Conservation (phyloP, 208 protist species). For the Trypanosoma vivax region DNA sequence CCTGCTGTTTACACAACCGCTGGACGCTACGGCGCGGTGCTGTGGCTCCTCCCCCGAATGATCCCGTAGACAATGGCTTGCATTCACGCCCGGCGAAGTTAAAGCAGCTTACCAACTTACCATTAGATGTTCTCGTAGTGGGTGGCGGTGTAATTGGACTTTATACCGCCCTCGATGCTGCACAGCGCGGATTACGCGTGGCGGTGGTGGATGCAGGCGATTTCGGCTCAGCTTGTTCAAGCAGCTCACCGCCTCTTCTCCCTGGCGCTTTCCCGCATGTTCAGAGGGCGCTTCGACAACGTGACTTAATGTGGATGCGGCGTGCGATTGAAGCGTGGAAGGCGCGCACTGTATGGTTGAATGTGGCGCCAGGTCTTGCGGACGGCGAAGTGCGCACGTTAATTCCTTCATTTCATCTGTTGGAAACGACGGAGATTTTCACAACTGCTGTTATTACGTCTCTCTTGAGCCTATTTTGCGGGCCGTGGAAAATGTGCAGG, state of each 20-base stretch:
- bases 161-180: constrained; percentile 79
- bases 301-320: constrained; percentile 47
- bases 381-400: constrained; percentile 27
- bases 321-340: constrained; percentile 33
- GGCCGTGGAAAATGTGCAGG: constrained; percentile 21
- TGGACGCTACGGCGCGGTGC: constrained; percentile 41
- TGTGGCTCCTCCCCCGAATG: constrained; percentile 2
- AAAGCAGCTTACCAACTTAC: constrained; percentile 13
- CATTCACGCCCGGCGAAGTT: constrained; percentile 20
- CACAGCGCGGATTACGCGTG: constrained; percentile 66
- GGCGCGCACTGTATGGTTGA: constrained; percentile 47
- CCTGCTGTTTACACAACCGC: constrained; percentile 27
- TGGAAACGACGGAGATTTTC: constrained; percentile 55
- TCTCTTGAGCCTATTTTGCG: constrained; percentile 45
- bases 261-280: constrained; percentile 62
- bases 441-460: constrained; percentile 35
- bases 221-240: constrained; percentile 37
- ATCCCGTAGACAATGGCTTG: background rate
- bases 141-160: constrained; percentile 65
- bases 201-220: constrained; percentile 66
- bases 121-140: constrained; percentile 71
- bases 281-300: constrained; percentile 72
- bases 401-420: constrained; percentile 44
- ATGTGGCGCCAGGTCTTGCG: constrained; percentile 32
- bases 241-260: constrained; percentile 20